Conservation (phyloP, 2,329 filamentous ascomycete genomes). For the Knufia petricola region DNA sequence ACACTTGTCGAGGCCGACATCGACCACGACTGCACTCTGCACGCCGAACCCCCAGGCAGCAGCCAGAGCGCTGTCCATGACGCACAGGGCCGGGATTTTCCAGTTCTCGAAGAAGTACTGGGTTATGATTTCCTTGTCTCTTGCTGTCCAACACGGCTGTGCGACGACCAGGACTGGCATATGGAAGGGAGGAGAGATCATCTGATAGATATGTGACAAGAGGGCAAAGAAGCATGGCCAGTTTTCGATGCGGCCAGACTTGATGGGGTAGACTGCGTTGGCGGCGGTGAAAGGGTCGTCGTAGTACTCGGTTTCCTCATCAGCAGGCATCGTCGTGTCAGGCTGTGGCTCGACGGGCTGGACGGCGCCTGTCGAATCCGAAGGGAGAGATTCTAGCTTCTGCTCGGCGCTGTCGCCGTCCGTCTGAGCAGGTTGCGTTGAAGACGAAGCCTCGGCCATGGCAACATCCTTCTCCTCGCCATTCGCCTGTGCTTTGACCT, state of each 20-base stretch:
- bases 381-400: conserved; percentile 1
- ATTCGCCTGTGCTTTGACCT: conserved; percentile 21
- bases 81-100: conserved; percentile 80
- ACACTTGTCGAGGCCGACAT: conserved; percentile 85
- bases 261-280: conserved; percentile 79
- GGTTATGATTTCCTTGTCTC: conserved; percentile 76
- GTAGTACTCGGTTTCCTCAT: conserved; percentile 57
- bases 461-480: conserved; percentile 21
- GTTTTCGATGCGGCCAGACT: conserved; percentile 71
- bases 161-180: conserved; percentile 86
- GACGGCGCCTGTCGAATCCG: conserved; percentile 8
- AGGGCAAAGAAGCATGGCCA: conserved; percentile 92
- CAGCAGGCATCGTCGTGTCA: conserved; percentile 15
- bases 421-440: conserved; percentile 5
- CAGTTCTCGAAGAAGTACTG: conserved; percentile 97
- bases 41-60: conserved; percentile 73
- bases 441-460: conserved; percentile 10
- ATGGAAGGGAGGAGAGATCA: conserved; percentile 83
- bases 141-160: conserved; percentile 80
- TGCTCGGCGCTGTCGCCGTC: conserved; percentile 5
- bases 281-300: conserved; percentile 83
- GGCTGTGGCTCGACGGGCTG: conserved; percentile 8
- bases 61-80: conserved; percentile 81
- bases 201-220: conserved; percentile 81
- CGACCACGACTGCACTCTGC: conserved; percentile 72